Evolutionary conservation across 768 basidiomycete genomes (phyloP).

Genomic region (Leccinum obscurum): DNA sequence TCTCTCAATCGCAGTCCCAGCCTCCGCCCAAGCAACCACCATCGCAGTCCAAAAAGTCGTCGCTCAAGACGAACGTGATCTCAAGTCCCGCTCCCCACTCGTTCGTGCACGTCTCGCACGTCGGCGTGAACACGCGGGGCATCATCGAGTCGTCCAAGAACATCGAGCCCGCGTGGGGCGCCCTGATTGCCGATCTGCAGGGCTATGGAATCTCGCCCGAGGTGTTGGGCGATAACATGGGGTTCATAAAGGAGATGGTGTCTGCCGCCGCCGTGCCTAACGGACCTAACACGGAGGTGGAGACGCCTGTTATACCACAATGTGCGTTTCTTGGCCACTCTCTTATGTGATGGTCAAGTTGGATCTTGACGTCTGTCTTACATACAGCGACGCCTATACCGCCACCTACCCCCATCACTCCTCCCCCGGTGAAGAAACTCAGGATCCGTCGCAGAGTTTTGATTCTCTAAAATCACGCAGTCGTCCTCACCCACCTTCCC

Average conservation of each 20-base stretch:
- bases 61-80: constrained; percentile 42
- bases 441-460: constrained; percentile 33
- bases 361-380: constrained; percentile 1
- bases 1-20: neutral
- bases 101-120: constrained; percentile 66
- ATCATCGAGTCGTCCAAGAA: constrained; percentile 53
- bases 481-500: neutral
- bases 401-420: constrained; percentile 7
- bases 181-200: constrained; percentile 43
- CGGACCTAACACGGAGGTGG: neutral
- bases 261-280: constrained; percentile 18
- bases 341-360: neutral
- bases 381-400: constrained; percentile 11
- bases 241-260: constrained; percentile 34
- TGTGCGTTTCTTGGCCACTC: constrained; percentile 12
- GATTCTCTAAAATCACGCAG: constrained; percentile 23
- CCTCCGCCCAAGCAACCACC: neutral
- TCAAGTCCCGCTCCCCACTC: constrained; percentile 59
- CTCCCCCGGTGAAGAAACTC: constrained; percentile 29
- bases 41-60: constrained; percentile 30
- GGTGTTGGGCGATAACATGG: constrained; percentile 31
- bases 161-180: constrained; percentile 55
- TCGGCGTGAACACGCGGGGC: constrained; percentile 54
- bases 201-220: constrained; percentile 39
- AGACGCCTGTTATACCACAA: constrained; percentile 3